Conservation (phyloP, 164 flowering plant genomes). For the Tetrastigma voinierianum region DNA sequence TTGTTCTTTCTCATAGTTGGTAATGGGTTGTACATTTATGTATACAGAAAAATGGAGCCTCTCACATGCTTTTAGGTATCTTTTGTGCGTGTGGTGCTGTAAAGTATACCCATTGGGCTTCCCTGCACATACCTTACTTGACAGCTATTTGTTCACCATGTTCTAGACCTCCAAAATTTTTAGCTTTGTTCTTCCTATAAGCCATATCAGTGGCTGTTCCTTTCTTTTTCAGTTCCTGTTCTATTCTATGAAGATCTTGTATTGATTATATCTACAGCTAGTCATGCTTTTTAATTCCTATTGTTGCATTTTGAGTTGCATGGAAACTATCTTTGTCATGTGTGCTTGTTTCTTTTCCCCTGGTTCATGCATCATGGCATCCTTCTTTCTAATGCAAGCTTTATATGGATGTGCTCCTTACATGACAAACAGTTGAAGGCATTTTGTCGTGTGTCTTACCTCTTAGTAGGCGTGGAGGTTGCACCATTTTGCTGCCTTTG, state of each 20-base stretch:
- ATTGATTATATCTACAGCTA: neutral
- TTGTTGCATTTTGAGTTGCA: neutral
- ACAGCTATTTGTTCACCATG: slow-evolving; percentile 31
- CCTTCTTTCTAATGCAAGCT: neutral
- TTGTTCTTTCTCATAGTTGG: slow-evolving; percentile 28
- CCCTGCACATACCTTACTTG: slow-evolving; percentile 42
- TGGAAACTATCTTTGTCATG: neutral
- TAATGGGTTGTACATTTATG: slow-evolving; percentile 61
- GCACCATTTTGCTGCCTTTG: neutral
- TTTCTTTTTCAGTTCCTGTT: neutral
- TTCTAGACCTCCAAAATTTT: slow-evolving; percentile 4
- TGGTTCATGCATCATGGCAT: neutral
- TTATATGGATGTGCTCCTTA: neutral
- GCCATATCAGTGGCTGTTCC: slow-evolving; percentile 8
- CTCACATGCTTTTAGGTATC: slow-evolving; percentile 33
- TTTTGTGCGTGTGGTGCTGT: slow-evolving; percentile 34
- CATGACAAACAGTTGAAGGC: neutral
- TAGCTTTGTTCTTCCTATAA: slow-evolving; percentile 2
- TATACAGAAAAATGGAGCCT: slow-evolving; percentile 45
- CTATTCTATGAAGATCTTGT: neutral
- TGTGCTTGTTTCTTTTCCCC: neutral
- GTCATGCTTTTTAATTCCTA: neutral
- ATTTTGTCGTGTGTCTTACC: neutral
- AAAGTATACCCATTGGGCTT: slow-evolving; percentile 41
- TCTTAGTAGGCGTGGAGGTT: neutral